phyloP scores from a whole-genome alignment of 257 asterid genomes.

The Jasminum sambac region DNA sequence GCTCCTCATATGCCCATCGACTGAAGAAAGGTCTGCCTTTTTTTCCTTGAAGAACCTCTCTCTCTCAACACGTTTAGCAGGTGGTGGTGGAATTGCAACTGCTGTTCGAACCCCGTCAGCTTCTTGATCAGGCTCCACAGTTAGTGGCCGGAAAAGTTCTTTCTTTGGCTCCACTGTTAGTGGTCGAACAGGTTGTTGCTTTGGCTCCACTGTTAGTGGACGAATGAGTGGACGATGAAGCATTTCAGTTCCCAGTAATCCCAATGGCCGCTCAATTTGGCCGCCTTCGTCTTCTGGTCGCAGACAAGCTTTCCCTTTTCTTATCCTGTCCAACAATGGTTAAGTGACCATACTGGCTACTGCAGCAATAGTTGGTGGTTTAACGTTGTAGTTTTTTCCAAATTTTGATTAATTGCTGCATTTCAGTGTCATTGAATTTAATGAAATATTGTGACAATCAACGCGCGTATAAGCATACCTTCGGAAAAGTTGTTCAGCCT shows the following conservation, averaged over 20 bases:
- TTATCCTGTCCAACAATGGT: conserved; percentile 50
- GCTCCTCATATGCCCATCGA: conserved; percentile 57
- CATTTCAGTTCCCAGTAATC: conserved; percentile 62
- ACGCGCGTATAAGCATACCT: conserved; percentile 42
- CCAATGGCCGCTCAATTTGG: conserved; percentile 45
- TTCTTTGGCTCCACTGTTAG: conserved; percentile 36
- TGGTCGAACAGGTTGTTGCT: conserved; percentile 37
- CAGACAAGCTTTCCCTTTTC: conserved; percentile 89
- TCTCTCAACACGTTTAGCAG: conserved; percentile 86
- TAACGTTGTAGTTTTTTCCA: background rate
- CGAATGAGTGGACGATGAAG: conserved; percentile 79
- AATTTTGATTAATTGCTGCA: background rate
- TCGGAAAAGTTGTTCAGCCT: conserved; percentile 77
- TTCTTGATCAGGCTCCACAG: conserved; percentile 32
- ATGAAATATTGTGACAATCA: background rate
- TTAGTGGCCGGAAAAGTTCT: conserved; percentile 32
- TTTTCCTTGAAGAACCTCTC: conserved; percentile 83
- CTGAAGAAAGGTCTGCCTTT: conserved; percentile 52
- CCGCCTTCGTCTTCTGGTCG: conserved; percentile 64
- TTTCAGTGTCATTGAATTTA: background rate
- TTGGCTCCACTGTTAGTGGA: conserved; percentile 55
- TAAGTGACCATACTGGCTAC: background rate
- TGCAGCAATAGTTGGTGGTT: background rate
- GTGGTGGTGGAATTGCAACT: conserved; percentile 88
- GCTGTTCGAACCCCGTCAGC: conserved; percentile 28